phyloP scores from a whole-genome alignment of 2,329 filamentous ascomycete genomes.

The Geosmithia putterillii region DNA sequence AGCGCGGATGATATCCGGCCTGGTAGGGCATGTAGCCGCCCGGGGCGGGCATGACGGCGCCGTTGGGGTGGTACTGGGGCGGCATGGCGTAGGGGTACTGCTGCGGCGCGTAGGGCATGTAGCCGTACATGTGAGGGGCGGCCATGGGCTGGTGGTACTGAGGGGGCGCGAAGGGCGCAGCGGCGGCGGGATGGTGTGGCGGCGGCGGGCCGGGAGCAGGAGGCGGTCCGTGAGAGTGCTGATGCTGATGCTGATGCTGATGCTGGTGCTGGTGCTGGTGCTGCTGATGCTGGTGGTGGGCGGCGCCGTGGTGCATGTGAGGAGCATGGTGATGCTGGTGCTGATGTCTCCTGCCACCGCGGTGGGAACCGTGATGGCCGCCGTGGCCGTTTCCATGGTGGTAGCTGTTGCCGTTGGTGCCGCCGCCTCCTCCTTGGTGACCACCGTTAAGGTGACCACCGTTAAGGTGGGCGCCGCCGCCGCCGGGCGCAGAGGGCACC shows the following conservation, averaged over 20 bases:
- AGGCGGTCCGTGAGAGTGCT: constrained; percentile 2
- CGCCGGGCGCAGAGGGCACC: neutral
- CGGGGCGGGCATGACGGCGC: constrained; percentile 24
- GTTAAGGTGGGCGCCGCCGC: no score
- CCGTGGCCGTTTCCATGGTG: neutral
- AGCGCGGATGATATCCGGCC: constrained; percentile 33
- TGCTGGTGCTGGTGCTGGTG: constrained; percentile 7
- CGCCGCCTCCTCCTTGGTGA: neutral
- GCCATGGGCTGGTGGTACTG: constrained; percentile 27
- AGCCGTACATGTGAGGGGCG: constrained; percentile 34
- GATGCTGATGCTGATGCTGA: constrained; percentile 4
- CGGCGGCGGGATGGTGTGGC: constrained; percentile 15
- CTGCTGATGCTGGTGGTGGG: neutral
- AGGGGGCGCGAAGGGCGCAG: constrained; percentile 6
- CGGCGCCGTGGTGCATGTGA: no score
- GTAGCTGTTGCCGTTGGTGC: neutral
- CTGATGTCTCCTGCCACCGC: neutral
- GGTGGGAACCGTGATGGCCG: neutral
- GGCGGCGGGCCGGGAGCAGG: constrained; percentile 11
- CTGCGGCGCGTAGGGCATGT: constrained; percentile 34
- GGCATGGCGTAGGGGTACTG: constrained; percentile 40
- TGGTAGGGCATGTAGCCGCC: constrained; percentile 33
- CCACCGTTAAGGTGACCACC: no score
- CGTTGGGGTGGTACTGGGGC: constrained; percentile 38
- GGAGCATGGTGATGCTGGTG: neutral